These are phyloP conservation scores for Castanea crenata DNA, from an alignment of 306 rosid species.

Conservation along the genomic window DNA sequence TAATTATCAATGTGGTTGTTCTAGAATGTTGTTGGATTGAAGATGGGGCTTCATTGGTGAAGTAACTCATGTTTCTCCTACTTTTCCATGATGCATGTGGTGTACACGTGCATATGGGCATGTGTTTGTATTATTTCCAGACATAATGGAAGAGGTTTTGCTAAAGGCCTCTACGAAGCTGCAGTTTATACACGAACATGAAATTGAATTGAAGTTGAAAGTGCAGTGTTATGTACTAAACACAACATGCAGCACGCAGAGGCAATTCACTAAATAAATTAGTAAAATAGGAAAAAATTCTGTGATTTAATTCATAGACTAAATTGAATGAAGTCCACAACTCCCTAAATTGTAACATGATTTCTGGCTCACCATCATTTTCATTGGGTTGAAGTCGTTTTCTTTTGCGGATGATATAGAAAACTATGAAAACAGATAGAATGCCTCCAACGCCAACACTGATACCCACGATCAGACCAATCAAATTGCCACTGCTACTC, in stretches of 20 bases:
- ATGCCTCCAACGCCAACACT: conserved; percentile 55
- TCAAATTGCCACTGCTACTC: conserved; percentile 35
- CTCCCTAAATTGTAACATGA: neutral
- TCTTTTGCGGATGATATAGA: conserved; percentile 41
- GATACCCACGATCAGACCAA: conserved; percentile 58
- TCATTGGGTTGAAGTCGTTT: conserved; percentile 20
- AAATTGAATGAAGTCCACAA: no score
- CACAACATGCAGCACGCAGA: no score
- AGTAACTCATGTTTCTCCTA: no score
- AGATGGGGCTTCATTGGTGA: no score
- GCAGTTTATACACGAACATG: no score
- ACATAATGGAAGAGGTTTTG: no score
- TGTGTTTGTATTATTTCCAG: no score
- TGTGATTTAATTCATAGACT: neutral
- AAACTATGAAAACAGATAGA: conserved; percentile 26
- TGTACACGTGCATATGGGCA: neutral
- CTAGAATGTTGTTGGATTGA: neutral
- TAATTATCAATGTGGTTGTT: neutral
- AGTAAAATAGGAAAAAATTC: neutral
- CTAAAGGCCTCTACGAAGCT: no score
- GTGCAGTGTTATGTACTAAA: no score
- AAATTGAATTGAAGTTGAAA: no score
- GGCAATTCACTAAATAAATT: no score
- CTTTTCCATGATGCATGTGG: neutral
- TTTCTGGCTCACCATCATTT: conserved; percentile 48